Percentiles rank a stretch among this genome's conserved stretches.
phyloP scores from a whole-genome alignment of 176 grass and related monocot genomes.

The Oryza nivara region DNA sequence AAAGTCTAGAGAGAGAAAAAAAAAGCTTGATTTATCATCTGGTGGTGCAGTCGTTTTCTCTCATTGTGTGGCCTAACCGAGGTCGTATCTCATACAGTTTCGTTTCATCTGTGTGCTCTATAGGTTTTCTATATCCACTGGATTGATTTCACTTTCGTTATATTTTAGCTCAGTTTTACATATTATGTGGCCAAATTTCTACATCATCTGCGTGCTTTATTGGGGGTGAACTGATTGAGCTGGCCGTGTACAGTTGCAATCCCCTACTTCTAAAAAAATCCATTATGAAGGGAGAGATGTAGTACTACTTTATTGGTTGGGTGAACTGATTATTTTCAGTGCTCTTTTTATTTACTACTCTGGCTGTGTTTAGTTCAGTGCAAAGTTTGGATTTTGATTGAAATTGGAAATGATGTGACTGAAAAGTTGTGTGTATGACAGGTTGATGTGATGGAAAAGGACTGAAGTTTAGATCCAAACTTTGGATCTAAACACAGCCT shows the following conservation, averaged over 20 bases:
- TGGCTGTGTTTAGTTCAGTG: too few relatives aligned
- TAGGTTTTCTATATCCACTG: background rate
- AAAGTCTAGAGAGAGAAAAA: background rate
- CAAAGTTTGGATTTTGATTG: too few relatives aligned
- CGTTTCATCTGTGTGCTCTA: background rate
- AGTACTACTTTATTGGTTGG: background rate
- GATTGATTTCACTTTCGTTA: background rate
- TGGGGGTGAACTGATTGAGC: background rate
- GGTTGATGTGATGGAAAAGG: too few relatives aligned
- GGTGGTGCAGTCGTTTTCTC: constrained; percentile 12
- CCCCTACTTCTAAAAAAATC: background rate
- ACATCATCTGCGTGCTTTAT: background rate
- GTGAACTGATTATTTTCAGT: background rate
- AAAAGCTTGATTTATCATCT: background rate
- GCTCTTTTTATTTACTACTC: background rate
- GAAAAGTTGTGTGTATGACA: too few relatives aligned
- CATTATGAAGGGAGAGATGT: background rate
- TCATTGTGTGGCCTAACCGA: background rate
- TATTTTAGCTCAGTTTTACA: background rate
- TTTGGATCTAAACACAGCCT: too few relatives aligned
- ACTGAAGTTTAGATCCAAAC: too few relatives aligned
- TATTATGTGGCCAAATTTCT: background rate
- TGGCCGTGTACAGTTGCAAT: background rate
- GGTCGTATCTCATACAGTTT: background rate
- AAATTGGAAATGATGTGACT: too few relatives aligned